Percentiles rank a stretch among this genome's conserved stretches.
These are phyloP conservation scores for Theileria sp. DNA, from an alignment of 169 alveolate species.

Conservation along the genomic window DNA sequence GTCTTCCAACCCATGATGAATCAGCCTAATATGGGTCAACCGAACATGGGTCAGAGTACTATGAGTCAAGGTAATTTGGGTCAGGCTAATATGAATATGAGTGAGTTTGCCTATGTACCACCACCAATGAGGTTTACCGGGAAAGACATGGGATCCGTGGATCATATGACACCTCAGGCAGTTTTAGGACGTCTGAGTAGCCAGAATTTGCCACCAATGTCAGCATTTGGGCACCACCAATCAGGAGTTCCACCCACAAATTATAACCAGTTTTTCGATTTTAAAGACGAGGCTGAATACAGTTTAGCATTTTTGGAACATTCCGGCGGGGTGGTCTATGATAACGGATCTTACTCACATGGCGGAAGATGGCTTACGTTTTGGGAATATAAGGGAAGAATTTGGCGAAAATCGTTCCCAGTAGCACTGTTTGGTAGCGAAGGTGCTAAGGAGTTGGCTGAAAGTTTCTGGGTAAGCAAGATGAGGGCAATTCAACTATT, in stretches of 20 bases:
- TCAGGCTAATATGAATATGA: neutral
- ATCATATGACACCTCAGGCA: conserved; percentile 17
- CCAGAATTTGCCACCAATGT: neutral
- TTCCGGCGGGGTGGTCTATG: conserved; percentile 64
- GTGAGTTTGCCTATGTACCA: conserved; percentile 10
- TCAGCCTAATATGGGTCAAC: neutral
- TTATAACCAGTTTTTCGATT: conserved; percentile 17
- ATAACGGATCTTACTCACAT: conserved; percentile 60
- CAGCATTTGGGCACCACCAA: neutral
- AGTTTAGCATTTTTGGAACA: neutral
- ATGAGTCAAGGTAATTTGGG: too few relatives aligned
- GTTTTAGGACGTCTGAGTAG: conserved; percentile 13
- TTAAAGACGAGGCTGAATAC: conserved; percentile 7
- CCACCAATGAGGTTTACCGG: conserved; percentile 1
- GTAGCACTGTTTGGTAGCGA: conserved; percentile 59
- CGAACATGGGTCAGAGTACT: too few relatives aligned
- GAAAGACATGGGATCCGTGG: neutral
- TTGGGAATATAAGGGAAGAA: conserved; percentile 68
- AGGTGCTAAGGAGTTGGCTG: conserved; percentile 74
- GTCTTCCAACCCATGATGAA: neutral
- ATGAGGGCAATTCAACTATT: conserved; percentile 65
- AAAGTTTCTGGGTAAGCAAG: conserved; percentile 61
- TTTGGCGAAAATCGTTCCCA: conserved; percentile 63
- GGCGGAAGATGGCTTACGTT: conserved; percentile 74
- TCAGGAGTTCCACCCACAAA: neutral